A percentile compares a stretch with the other conserved stretches of the same genome.
Conservation (phyloP, 1,284 basidiomycete genomes). For the Moesziomyces sp. region DNA sequence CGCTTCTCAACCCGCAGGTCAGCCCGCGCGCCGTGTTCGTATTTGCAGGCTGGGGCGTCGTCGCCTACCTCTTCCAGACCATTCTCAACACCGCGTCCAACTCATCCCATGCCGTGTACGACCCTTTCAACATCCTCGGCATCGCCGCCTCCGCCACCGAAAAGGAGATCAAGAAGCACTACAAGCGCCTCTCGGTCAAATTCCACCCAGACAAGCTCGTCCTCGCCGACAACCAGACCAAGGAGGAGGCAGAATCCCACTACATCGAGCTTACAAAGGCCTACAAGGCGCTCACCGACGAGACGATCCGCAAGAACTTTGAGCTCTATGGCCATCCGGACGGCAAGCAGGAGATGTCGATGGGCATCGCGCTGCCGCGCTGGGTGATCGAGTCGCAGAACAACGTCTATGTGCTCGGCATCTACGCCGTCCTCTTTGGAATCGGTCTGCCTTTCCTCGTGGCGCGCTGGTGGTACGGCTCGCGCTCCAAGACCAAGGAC, state of each 20-base stretch:
- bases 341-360: slow-evolving; percentile 90
- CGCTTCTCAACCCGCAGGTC: slow-evolving; percentile 56
- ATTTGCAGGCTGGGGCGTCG: slow-evolving; percentile 79
- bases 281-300: slow-evolving; percentile 96
- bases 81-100: slow-evolving; percentile 73
- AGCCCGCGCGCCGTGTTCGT: slow-evolving; percentile 67
- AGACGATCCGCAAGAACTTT: slow-evolving; percentile 89
- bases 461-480: slow-evolving; percentile 93
- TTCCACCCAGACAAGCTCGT: slow-evolving; percentile 94
- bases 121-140: slow-evolving; percentile 94
- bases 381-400: slow-evolving; percentile 95
- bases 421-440: slow-evolving; percentile 89
- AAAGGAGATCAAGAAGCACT: slow-evolving; percentile 96
- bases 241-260: slow-evolving; percentile 85
- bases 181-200: slow-evolving; percentile 79
- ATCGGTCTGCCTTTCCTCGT: slow-evolving; percentile 86
- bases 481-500: slow-evolving; percentile 89
- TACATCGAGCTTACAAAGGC: slow-evolving; percentile 97
- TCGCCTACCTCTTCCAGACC: slow-evolving; percentile 77
- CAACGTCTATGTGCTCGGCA: slow-evolving; percentile 86
- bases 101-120: slow-evolving; percentile 72
- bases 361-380: slow-evolving; percentile 93
- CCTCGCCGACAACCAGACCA: slow-evolving; percentile 81
- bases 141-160: slow-evolving; percentile 82
- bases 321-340: slow-evolving; percentile 94